These are phyloP conservation scores for Globisporangium carolinianum DNA, from an alignment of 352 stramenopile species.

Conservation along the genomic window DNA sequence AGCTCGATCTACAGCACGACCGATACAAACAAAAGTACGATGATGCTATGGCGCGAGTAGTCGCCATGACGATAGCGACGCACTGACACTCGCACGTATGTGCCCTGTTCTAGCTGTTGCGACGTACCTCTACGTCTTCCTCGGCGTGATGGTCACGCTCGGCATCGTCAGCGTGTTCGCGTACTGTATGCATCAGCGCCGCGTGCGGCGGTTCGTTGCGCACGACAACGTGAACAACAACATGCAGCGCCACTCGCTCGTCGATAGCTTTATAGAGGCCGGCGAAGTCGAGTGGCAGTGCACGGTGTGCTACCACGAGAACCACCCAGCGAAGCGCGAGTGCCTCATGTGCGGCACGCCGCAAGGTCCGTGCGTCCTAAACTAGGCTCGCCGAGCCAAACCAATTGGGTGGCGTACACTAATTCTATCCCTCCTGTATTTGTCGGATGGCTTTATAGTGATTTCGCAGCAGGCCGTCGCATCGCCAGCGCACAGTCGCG, in stretches of 20 bases:
- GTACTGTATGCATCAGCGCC: slow-evolving; percentile 67
- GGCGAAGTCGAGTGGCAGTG: slow-evolving; percentile 79
- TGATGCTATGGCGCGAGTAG: no score
- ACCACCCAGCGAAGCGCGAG: slow-evolving; percentile 73
- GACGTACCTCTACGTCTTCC: slow-evolving; percentile 72
- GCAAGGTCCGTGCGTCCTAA: slow-evolving; percentile 29
- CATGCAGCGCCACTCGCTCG: slow-evolving; percentile 79
- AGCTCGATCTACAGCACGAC: background rate
- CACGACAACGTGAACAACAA: slow-evolving; percentile 80
- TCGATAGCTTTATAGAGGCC: slow-evolving; percentile 68
- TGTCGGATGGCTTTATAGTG: slow-evolving; percentile 20
- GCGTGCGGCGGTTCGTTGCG: slow-evolving; percentile 45
- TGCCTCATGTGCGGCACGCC: slow-evolving; percentile 80
- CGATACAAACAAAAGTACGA: no score
- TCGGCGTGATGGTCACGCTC: slow-evolving; percentile 49
- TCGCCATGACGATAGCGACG: no score
- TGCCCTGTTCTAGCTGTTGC: background rate
- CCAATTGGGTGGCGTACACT: background rate
- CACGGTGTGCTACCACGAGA: slow-evolving; percentile 79
- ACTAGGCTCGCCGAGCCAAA: background rate
- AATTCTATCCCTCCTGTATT: background rate
- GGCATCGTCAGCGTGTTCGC: slow-evolving; percentile 31
- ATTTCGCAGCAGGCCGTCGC: slow-evolving; percentile 54
- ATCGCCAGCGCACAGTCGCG: slow-evolving; percentile 18
- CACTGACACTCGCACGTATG: no score